These are phyloP conservation scores for Lecanicillium sp. DNA, from an alignment of 2,329 filamentous ascomycete genomes.

Conservation along the genomic window DNA sequence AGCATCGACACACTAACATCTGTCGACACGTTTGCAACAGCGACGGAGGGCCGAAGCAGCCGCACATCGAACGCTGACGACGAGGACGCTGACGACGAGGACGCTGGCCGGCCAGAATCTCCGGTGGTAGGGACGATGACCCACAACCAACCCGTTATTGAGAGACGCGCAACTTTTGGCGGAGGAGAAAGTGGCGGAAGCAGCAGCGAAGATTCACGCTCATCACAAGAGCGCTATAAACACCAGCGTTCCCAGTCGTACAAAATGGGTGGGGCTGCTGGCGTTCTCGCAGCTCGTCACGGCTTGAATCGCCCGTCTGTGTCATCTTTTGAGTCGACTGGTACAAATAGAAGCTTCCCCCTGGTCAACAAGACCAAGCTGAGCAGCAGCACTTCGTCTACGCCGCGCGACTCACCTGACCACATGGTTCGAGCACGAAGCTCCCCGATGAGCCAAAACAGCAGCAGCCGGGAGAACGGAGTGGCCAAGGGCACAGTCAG, in stretches of 20 bases:
- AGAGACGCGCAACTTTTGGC: neutral
- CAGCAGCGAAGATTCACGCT: constrained; percentile 12
- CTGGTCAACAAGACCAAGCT: constrained; percentile 45
- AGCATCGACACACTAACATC: constrained; percentile 45
- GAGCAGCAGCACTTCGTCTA: constrained; percentile 38
- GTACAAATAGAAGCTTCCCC: constrained; percentile 55
- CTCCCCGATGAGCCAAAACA: constrained; percentile 1
- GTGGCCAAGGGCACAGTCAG: neutral
- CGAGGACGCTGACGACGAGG: constrained; percentile 6
- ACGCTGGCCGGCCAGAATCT: constrained; percentile 1
- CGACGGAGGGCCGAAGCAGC: constrained; percentile 40
- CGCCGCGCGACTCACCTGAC: constrained; percentile 42
- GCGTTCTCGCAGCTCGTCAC: constrained; percentile 9
- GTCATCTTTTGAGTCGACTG: constrained; percentile 49
- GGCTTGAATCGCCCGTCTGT: constrained; percentile 45
- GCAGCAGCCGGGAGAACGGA: constrained; percentile 5
- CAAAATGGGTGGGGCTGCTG: neutral
- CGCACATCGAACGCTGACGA: constrained; percentile 20
- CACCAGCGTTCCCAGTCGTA: constrained; percentile 12
- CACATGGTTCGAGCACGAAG: constrained; percentile 27
- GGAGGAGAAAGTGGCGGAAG: constrained; percentile 8
- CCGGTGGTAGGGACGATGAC: constrained; percentile 1
- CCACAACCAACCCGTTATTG: neutral
- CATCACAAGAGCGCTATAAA: constrained; percentile 7
- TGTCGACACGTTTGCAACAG: constrained; percentile 49